phyloP scores from a whole-genome alignment of 768 basidiomycete species.

The Suillus subaureus region DNA sequence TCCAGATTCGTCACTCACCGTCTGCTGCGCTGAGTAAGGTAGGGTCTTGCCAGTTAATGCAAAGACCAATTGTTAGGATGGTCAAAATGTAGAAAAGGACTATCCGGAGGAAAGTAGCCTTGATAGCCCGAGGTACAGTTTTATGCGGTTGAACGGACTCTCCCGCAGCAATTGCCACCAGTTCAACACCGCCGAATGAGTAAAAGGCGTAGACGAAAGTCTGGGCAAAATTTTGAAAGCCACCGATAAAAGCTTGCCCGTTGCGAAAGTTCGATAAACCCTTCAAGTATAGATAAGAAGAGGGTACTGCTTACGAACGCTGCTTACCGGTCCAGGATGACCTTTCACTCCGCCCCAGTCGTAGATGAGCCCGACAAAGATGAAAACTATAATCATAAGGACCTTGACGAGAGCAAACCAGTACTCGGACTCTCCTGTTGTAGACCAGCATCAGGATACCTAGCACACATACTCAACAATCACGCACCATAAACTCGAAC shows the following conservation, averaged over 20 bases:
- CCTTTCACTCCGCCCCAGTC: constrained; percentile 62
- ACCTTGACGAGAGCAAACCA: constrained; percentile 71
- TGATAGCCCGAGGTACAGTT: constrained; percentile 64
- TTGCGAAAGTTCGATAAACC: constrained; percentile 53
- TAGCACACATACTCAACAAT: neutral
- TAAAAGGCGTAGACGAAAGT: constrained; percentile 73
- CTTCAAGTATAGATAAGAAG: constrained; percentile 25
- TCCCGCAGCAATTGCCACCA: constrained; percentile 74
- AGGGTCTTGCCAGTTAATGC: constrained; percentile 61
- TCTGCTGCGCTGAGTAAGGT: constrained; percentile 50
- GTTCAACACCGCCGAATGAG: constrained; percentile 68
- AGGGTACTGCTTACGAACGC: neutral
- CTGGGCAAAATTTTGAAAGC: constrained; percentile 53
- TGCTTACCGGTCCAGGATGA: constrained; percentile 57
- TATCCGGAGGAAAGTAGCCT: constrained; percentile 69
- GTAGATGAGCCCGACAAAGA: constrained; percentile 62
- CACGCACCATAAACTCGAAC: constrained; percentile 57
- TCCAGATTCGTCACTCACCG: constrained; percentile 31
- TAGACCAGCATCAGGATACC: constrained; percentile 5
- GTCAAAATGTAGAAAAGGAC: constrained; percentile 66
- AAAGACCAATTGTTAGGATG: constrained; percentile 65
- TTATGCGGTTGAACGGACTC: constrained; percentile 67
- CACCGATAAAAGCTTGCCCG: constrained; percentile 55
- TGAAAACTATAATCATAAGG: constrained; percentile 60
- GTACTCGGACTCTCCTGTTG: constrained; percentile 58